Percentiles rank a stretch among this genome's conserved stretches.
phyloP scores from a whole-genome alignment of 352 stramenopile species.

The Globisporangium ultimum region DNA sequence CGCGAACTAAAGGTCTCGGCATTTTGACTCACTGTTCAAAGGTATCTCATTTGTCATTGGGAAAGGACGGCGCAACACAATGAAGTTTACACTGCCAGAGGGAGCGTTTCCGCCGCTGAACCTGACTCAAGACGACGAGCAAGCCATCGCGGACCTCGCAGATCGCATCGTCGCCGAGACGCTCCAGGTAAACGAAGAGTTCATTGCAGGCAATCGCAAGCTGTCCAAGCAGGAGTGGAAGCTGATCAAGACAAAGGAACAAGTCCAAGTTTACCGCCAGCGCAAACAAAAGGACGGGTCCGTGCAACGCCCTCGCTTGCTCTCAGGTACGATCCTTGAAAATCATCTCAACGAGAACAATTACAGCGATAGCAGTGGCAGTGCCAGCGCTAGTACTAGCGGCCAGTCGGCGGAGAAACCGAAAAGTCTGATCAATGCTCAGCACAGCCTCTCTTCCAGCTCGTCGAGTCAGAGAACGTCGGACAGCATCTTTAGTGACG shows the following conservation, averaged over 20 bases:
- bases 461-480: constrained; percentile 38
- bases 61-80: background rate
- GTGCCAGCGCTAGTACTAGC: background rate
- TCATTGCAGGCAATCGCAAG: constrained; percentile 33
- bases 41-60: background rate
- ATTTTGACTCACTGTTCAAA: background rate
- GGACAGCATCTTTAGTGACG: constrained; percentile 31
- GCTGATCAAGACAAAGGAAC: constrained; percentile 45
- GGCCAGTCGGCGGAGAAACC: constrained; percentile 8
- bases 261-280: constrained; percentile 55
- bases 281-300: constrained; percentile 21
- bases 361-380: constrained; percentile 11
- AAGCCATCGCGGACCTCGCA: constrained; percentile 36
- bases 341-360: constrained; percentile 24
- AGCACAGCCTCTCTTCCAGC: constrained; percentile 20
- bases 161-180: constrained; percentile 57
- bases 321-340: constrained; percentile 40
- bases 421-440: constrained; percentile 13
- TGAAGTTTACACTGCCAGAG: constrained; percentile 23
- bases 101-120: constrained; percentile 20
- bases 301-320: constrained; percentile 33
- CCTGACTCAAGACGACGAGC: constrained; percentile 35
- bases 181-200: constrained; percentile 46
- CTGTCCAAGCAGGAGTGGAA: constrained; percentile 47
- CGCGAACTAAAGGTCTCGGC: background rate